Evolutionary conservation across 768 basidiomycete genomes (phyloP).

Genomic region (Tremella fuciformis): DNA sequence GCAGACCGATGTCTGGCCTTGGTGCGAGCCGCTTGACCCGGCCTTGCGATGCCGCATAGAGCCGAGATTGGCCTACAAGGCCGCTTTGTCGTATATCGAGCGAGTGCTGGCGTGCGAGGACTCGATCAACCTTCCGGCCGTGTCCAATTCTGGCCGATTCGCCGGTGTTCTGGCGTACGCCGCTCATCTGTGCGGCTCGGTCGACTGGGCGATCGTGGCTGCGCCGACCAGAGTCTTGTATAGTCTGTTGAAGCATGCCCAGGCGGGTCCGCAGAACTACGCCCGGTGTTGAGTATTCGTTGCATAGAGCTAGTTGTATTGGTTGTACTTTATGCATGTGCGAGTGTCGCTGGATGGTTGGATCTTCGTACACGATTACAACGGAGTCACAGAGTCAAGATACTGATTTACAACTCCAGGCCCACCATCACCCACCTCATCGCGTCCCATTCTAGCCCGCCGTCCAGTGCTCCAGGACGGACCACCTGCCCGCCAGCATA

Average conservation of each 20-base stretch:
- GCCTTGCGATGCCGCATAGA: slow-evolving; percentile 8
- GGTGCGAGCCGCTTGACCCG: neutral
- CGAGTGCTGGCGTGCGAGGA: slow-evolving; percentile 9
- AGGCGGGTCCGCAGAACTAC: slow-evolving; percentile 5
- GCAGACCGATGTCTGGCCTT: too few relatives aligned
- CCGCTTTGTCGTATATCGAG: slow-evolving; percentile 10
- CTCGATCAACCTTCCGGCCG: slow-evolving; percentile 9
- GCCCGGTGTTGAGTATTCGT: slow-evolving; percentile 2
- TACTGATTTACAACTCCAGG: slow-evolving; percentile 40
- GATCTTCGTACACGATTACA: too few relatives aligned
- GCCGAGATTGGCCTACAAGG: slow-evolving; percentile 9
- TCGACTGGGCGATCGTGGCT: slow-evolving; percentile 11
- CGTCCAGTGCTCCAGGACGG: slow-evolving; percentile 31
- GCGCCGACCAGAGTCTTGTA: slow-evolving; percentile 12
- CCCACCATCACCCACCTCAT: slow-evolving; percentile 49
- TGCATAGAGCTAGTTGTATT: too few relatives aligned
- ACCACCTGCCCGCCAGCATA: slow-evolving; percentile 48
- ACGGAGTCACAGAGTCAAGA: neutral
- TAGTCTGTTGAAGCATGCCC: slow-evolving; percentile 9
- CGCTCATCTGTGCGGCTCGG: slow-evolving; percentile 12
- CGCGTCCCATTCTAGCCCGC: slow-evolving; percentile 47
- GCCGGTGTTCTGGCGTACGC: slow-evolving; percentile 10
- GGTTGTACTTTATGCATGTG: too few relatives aligned
- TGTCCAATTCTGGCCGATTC: slow-evolving; percentile 4
- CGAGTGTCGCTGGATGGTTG: too few relatives aligned